Base-by-base conservation (phyloP, 768 basidiomycete species). In the Podaxis sp. region DNA sequence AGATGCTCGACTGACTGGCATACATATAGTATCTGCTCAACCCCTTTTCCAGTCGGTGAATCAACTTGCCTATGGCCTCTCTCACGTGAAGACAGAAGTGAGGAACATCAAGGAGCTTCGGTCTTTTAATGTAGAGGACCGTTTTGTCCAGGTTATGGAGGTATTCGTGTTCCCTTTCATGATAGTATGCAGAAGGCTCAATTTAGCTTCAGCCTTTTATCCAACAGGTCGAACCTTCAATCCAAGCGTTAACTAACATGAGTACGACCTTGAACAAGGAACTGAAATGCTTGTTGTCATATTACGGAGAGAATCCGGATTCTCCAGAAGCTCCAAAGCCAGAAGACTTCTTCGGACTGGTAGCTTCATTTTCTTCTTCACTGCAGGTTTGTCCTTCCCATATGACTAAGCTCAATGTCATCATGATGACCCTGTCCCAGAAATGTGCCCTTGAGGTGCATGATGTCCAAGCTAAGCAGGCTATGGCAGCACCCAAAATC, bases 261-360 rank as follows among this genome's bases (percentile, higher is more conserved):
- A 80, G 81, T 2, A 62, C 61, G 1, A 71, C 80, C 2, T 72
- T 96, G 18, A 82, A 87, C 21, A 70, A 66, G 3, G 90, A 93
- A 59, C 72, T 95, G 3, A 75, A 74, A 21, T 78, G 79, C 2
- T 63, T 94, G 25, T 74, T 91, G 5, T 61, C 66, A 0, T 97
- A 90, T 74, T 96, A 88, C 68, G 93, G 93, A 4, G 93, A 96
- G 69, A 79, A 79, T 56, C 82, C 85, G 1, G 82, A 86, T 54
- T 76, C 82, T 0, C 77, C 83, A 0, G 85, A 91, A 14, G 77
- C 85, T 0, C 79, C 81, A 2, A 92, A 88, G 67, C 83, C 90
- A 0, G 95, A 95, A 69, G 89, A 91, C 63, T 86, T 97, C 68
- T 95, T 97, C 66, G 82, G 80, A 0, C 73, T 87, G 57, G 80